A percentile compares a stretch with the other conserved stretches of the same genome.
phyloP scores from a whole-genome alignment of 2,329 filamentous ascomycete species.

The Malbranchea zuffiana region DNA sequence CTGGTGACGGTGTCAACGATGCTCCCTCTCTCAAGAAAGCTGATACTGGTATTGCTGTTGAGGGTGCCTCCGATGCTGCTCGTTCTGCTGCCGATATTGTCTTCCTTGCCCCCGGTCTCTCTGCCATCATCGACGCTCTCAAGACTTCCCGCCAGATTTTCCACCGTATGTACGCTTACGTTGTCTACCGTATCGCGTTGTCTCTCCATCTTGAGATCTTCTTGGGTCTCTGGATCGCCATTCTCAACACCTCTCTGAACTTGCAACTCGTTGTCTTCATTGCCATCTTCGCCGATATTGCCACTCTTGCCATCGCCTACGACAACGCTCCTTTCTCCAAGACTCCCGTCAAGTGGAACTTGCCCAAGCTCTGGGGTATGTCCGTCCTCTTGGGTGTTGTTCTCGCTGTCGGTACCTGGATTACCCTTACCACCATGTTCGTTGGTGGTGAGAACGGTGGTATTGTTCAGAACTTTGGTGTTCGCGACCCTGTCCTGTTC shows the following conservation, averaged over 20 bases:
- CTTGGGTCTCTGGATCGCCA: slow-evolving; percentile 83
- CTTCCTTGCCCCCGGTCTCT: slow-evolving; percentile 81
- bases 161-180: slow-evolving; percentile 94
- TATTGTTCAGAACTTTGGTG: slow-evolving; percentile 83
- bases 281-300: slow-evolving; percentile 87
- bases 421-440: slow-evolving; percentile 77
- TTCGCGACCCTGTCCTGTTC: slow-evolving; percentile 72
- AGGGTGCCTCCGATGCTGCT: slow-evolving; percentile 82
- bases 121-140: slow-evolving; percentile 82
- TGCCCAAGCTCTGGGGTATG: slow-evolving; percentile 90
- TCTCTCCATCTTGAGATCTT: slow-evolving; percentile 87
- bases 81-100: slow-evolving; percentile 88
- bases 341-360: slow-evolving; percentile 86
- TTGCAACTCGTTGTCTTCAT: slow-evolving; percentile 85
- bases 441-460: slow-evolving; percentile 57
- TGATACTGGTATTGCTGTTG: slow-evolving; percentile 91
- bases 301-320: slow-evolving; percentile 84
- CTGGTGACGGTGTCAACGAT: slow-evolving; percentile 91
- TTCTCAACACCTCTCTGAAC: slow-evolving; percentile 73
- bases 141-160: slow-evolving; percentile 93
- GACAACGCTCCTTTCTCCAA: slow-evolving; percentile 83
- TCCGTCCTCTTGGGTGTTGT: slow-evolving; percentile 72
- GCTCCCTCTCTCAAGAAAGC: slow-evolving; percentile 87
- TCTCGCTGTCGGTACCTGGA: slow-evolving; percentile 75
- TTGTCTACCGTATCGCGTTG: slow-evolving; percentile 87